phyloP scores from a whole-genome alignment of 2,329 filamentous ascomycete species.

The Diaporthe helianthi region DNA sequence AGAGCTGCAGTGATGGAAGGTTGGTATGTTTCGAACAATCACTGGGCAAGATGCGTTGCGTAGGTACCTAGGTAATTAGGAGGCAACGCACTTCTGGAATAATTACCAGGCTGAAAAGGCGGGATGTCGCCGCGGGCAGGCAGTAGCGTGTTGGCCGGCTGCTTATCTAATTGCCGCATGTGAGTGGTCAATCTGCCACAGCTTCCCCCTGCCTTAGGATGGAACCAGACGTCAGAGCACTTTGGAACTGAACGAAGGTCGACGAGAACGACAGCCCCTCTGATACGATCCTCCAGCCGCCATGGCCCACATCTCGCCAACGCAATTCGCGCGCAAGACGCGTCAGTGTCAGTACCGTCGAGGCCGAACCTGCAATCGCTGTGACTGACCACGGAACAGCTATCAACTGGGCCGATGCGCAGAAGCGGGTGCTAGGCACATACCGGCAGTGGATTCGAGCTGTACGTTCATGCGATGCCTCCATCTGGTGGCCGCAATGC shows the following conservation, averaged over 20 bases:
- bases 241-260: constrained; percentile 35
- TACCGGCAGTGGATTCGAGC: constrained; percentile 97
- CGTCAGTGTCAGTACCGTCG: constrained; percentile 70
- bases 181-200: constrained; percentile 34
- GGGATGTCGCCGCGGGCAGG: constrained; percentile 10
- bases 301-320: constrained; percentile 86
- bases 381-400: constrained; percentile 63
- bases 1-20: not conserved
- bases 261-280: constrained; percentile 43
- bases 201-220: constrained; percentile 8
- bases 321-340: constrained; percentile 84
- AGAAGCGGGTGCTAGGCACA: constrained; percentile 81
- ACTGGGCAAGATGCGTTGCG: not conserved
- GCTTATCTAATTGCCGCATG: constrained; percentile 31
- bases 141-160: not conserved
- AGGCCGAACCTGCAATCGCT: not conserved
- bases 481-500: not conserved
- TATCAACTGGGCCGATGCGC: constrained; percentile 87
- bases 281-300: constrained; percentile 52
- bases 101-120: constrained; percentile 12
- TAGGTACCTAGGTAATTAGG: not conserved
- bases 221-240: constrained; percentile 30
- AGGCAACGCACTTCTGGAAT: not conserved
- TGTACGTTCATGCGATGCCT: constrained; percentile 65
- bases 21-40: not conserved